These are phyloP conservation scores for Artemisia annua DNA, from an alignment of 129 eudicot species.

Conservation along the genomic window DNA sequence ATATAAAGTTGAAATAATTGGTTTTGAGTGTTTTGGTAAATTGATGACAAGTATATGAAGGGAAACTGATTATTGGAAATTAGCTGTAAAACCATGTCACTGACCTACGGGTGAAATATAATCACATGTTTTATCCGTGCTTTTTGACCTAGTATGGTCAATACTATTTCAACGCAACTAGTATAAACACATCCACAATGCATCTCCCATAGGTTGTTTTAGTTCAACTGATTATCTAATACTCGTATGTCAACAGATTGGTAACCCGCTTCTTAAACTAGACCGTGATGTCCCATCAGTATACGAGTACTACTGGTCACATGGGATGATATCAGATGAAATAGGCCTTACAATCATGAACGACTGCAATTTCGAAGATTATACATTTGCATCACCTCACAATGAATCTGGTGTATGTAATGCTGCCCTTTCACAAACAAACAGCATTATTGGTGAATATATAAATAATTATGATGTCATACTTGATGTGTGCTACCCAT, in stretches of 20 bases:
- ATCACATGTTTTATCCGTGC: no score
- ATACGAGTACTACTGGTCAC: conserved; percentile 94
- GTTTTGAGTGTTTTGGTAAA: no score
- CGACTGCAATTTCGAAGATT: conserved; percentile 82
- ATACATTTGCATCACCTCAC: conserved; percentile 73
- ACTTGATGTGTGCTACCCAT: conserved; percentile 94
- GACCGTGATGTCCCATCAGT: conserved; percentile 81
- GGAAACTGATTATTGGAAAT: no score
- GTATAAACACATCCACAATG: no score
- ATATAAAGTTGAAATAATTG: no score
- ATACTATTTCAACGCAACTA: no score
- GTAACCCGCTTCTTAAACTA: conserved; percentile 88
- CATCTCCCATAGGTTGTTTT: no score
- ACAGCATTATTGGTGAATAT: conserved; percentile 64
- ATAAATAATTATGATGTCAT: conserved; percentile 81
- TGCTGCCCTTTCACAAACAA: conserved; percentile 61
- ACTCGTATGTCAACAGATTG: conserved; percentile 48
- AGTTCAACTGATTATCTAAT: no score
- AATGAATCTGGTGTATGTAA: conserved; percentile 61
- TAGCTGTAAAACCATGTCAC: no score
- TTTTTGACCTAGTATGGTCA: no score
- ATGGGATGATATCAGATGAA: conserved; percentile 99
- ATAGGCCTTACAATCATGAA: conserved; percentile 74
- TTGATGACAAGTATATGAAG: no score
- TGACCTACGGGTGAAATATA: no score